A percentile compares a stretch with the other conserved stretches of the same genome.
Conservation (phyloP, 2,329 filamentous ascomycete genomes). For the Aspergillus pseudoviridinutans region DNA sequence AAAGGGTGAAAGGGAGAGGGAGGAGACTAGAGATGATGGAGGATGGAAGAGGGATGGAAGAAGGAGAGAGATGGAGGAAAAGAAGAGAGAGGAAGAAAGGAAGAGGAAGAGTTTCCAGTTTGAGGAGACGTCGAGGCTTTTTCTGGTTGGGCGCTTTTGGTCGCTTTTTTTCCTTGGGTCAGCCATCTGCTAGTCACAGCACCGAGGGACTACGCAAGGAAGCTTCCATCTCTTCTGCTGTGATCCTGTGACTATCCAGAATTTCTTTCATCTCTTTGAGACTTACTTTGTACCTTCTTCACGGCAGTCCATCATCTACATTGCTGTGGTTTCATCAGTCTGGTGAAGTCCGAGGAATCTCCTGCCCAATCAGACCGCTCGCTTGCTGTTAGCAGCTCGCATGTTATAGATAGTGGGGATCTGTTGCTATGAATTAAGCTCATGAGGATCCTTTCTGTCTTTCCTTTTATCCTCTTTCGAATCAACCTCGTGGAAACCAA, state of each 20-base stretch:
- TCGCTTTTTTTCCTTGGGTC: neutral
- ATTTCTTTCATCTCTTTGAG: neutral
- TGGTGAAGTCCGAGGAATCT: neutral
- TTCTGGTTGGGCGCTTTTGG: neutral
- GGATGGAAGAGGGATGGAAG: constrained; percentile 14
- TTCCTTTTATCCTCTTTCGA: neutral
- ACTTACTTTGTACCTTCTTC: neutral
- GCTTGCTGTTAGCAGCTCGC: neutral
- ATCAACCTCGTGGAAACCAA: neutral
- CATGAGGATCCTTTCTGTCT: neutral
- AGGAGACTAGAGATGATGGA: constrained; percentile 10
- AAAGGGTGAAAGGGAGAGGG: constrained; percentile 15
- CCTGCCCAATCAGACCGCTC: neutral
- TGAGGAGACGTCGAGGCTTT: constrained; percentile 1
- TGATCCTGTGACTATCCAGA: neutral
- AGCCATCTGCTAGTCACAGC: neutral
- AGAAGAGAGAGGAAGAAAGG: constrained; percentile 6
- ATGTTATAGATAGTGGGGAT: neutral
- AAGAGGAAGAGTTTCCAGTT: constrained; percentile 6
- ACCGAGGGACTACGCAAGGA: neutral
- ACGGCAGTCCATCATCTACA: neutral
- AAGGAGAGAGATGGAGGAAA: constrained; percentile 9
- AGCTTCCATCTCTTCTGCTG: neutral
- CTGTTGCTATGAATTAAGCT: neutral
- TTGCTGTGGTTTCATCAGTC: neutral